Percentiles rank a stretch among this genome's conserved stretches.
These are phyloP conservation scores for Mucor velutinosus DNA, from an alignment of 371 early-diverging fungal species.

Conservation along the genomic window DNA sequence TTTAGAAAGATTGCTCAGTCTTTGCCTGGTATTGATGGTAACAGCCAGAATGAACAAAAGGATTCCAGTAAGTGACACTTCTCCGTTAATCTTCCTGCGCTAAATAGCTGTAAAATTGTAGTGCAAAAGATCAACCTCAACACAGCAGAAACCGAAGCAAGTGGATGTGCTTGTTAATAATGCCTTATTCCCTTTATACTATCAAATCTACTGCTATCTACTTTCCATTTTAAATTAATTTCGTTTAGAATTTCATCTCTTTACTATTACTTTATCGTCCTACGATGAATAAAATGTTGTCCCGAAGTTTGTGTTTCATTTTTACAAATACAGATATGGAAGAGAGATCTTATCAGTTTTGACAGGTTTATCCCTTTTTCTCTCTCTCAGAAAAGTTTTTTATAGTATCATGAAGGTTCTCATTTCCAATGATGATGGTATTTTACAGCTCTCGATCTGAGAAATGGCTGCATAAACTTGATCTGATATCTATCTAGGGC, in stretches of 20 bases:
- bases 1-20: conserved; percentile 95
- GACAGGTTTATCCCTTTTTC: neutral
- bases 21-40: conserved; percentile 82
- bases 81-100: neutral
- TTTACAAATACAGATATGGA: neutral
- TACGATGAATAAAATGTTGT: neutral
- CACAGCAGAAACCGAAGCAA: conserved; percentile 27
- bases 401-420: conserved; percentile 24
- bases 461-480: neutral
- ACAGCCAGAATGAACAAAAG: conserved; percentile 37
- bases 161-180: conserved; percentile 32
- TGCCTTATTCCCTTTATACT: conserved; percentile 1
- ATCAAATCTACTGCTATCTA: neutral
- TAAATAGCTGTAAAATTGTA: neutral
- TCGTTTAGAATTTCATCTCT: neutral
- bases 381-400: neutral
- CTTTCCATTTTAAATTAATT: neutral
- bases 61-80: conserved; percentile 24
- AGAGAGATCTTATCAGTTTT: neutral
- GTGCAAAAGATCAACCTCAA: conserved; percentile 40
- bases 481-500: conserved; percentile 21
- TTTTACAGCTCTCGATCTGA: neutral
- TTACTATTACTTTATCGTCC: neutral
- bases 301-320: conserved; percentile 6
- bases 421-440: conserved; percentile 46